These are phyloP conservation scores for Mortierella sp. DNA, from an alignment of 371 early-diverging fungal species.

Conservation along the genomic window DNA sequence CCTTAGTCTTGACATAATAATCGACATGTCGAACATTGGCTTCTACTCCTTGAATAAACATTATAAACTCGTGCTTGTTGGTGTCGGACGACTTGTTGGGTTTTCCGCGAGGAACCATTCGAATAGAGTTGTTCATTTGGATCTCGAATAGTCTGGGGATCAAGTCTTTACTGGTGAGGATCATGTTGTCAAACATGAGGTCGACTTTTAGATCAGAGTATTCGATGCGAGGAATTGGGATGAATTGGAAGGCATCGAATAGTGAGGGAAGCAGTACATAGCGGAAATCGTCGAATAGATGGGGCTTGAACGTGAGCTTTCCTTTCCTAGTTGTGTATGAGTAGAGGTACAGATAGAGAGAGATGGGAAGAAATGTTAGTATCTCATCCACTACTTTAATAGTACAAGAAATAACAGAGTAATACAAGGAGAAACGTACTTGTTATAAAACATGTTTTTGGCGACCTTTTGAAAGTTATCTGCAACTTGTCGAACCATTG, in stretches of 20 bases:
- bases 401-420: not conserved
- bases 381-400: not conserved
- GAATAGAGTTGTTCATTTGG: slow-evolving; percentile 57
- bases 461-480: slow-evolving; percentile 37
- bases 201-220: slow-evolving; percentile 68
- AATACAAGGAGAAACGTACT: slow-evolving; percentile 10
- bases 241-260: slow-evolving; percentile 69
- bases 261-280: slow-evolving; percentile 64
- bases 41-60: slow-evolving; percentile 57
- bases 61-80: slow-evolving; percentile 57
- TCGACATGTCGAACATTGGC: slow-evolving; percentile 64
- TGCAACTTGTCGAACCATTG: slow-evolving; percentile 29
- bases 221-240: slow-evolving; percentile 77
- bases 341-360: not conserved
- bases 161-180: slow-evolving; percentile 67
- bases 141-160: slow-evolving; percentile 71
- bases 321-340: slow-evolving; percentile 56
- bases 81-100: slow-evolving; percentile 41
- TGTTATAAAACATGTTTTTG: slow-evolving; percentile 33
- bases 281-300: slow-evolving; percentile 68
- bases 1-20: slow-evolving; percentile 70
- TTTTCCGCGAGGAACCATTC: slow-evolving; percentile 29
- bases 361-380: not conserved
- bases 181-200: slow-evolving; percentile 70
- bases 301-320: slow-evolving; percentile 66